Evolutionary conservation across 1,284 basidiomycete genomes (phyloP), one percentile per base, ranked within the genome.

Genomic region (Austroboletus rostrupii): DNA sequence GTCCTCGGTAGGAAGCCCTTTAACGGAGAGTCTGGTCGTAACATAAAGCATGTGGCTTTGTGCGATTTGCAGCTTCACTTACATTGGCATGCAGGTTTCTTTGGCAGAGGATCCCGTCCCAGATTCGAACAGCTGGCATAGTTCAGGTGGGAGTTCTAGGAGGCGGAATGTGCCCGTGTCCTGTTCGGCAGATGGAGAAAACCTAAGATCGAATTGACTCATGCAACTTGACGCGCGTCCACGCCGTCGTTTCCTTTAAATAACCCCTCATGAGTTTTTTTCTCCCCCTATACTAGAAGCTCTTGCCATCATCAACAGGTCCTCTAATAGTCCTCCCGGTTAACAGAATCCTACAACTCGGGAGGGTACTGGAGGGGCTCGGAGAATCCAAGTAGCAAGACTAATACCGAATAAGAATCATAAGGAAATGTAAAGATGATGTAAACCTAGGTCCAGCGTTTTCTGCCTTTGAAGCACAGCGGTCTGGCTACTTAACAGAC

Each of bases 1-100:
- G 59, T 95, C 89, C 61, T 96, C 92, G 17, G 78, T 78, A 2
- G 80, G 68, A 38, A 82, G 73, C 1, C 94, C 94, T 65, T 92
- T 93, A 69, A 97, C 87, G 10, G 76, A 76, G 37, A 92, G 65
- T 37, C 89, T 90, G 54, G 12, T 43, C 36, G 40, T 53, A n/a
- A 53, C 37, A 42, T 39, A 48, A 17, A 43, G 32, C 6, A 16
- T 19, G n/a, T 3, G 12, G 41, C 2, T 14, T 14, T 13, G 32
- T 5, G n/a, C 2, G 44, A 31, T 3, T 17, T 23, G 1, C 21
- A 26, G 43, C 3, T 2, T 8, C 5, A 51, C 55, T 53, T 41
- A 59, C 66, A 58, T 51, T 10, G 63, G 54, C 43, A n/a, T n/a
- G n/a, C 49, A 53, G 42, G 57, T 23, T 13, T 49, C 28, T 13